phyloP scores from a whole-genome alignment of 1,284 basidiomycete species.

The Afroboletus lepidellus region DNA sequence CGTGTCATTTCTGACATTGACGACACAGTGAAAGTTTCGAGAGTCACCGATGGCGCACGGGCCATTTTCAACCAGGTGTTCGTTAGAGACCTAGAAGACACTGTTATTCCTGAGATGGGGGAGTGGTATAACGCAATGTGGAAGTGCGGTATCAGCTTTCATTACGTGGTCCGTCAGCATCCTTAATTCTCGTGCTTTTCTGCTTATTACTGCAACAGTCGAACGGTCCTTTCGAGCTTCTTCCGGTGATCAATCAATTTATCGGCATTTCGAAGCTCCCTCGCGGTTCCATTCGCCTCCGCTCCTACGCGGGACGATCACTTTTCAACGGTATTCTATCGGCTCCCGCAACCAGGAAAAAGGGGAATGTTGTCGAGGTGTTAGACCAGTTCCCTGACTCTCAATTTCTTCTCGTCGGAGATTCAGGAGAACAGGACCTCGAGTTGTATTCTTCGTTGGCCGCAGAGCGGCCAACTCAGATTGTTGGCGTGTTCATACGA shows the following conservation, averaged over 20 bases:
- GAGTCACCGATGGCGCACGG: conserved; percentile 71
- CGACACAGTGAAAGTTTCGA: conserved; percentile 86
- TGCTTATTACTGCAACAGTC: conserved; percentile 51
- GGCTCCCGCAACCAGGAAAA: conserved; percentile 78
- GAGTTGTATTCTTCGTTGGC: conserved; percentile 80
- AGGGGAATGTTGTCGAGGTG: conserved; percentile 72
- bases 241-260: conserved; percentile 79
- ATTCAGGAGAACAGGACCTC: conserved; percentile 86
- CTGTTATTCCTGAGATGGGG: conserved; percentile 82
- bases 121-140: conserved; percentile 78
- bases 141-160: conserved; percentile 70
- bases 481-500: conserved; percentile 75
- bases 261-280: conserved; percentile 62
- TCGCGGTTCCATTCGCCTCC: conserved; percentile 14
- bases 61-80: conserved; percentile 79
- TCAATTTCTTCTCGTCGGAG: conserved; percentile 81
- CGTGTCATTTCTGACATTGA: conserved; percentile 92
- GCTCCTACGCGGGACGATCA: conserved; percentile 74
- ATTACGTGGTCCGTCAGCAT: conserved; percentile 72
- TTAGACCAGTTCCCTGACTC: conserved; percentile 75
- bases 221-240: conserved; percentile 86
- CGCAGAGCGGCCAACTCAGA: conserved; percentile 60
- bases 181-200: conserved; percentile 1
- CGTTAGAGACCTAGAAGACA: conserved; percentile 72
- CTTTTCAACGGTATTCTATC: conserved; percentile 75